These are phyloP conservation scores for Gossypium longicalyx DNA, from an alignment of 345 rosid genomes.

Conservation along the genomic window DNA sequence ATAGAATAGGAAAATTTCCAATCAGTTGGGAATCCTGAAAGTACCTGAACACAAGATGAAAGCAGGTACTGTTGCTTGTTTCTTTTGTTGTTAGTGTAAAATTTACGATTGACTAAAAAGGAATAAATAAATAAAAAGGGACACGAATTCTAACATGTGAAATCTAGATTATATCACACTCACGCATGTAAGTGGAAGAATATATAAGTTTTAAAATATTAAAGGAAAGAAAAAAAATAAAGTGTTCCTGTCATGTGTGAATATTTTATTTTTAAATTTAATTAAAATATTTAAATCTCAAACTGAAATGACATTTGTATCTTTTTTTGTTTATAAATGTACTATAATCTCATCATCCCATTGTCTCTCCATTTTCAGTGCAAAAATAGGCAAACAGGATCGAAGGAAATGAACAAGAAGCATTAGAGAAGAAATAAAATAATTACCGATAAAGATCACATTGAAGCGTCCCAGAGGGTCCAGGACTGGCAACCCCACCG, in stretches of 20 bases:
- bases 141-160: not conserved
- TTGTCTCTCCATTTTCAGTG: not conserved
- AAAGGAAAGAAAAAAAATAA: too few relatives aligned
- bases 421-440: not conserved
- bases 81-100: not conserved
- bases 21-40: not conserved
- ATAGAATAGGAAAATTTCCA: not conserved
- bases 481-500: constrained; percentile 95
- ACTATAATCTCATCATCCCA: not conserved
- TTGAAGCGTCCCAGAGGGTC: constrained; percentile 84
- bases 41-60: not conserved
- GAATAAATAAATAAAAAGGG: too few relatives aligned
- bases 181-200: too few relatives aligned
- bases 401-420: not conserved
- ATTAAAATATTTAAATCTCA: too few relatives aligned
- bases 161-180: too few relatives aligned
- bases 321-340: too few relatives aligned
- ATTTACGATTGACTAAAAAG: not conserved
- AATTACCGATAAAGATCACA: constrained; percentile 80
- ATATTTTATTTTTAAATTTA: too few relatives aligned
- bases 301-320: too few relatives aligned
- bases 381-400: not conserved
- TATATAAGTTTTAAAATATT: too few relatives aligned
- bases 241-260: too few relatives aligned
- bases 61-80: not conserved